phyloP scores from a whole-genome alignment of 108 stramenopile genomes.

The Cyclotella baltica region DNA sequence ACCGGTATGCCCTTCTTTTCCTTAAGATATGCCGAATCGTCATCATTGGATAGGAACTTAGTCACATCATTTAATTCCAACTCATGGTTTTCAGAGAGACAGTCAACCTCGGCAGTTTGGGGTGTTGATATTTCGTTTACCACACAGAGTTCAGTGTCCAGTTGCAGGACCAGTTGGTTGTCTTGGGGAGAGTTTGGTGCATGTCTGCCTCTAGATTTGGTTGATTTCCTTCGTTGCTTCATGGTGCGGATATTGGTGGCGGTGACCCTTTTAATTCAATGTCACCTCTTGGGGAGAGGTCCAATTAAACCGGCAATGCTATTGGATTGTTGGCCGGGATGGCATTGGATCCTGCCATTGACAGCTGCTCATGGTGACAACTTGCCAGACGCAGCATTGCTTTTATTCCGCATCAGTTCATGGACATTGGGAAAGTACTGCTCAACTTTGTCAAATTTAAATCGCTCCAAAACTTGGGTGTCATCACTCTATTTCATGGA shows the following conservation, averaged over 20 bases:
- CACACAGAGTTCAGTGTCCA: not conserved
- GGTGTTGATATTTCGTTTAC: not conserved
- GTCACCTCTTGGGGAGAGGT: no score
- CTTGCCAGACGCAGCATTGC: no score
- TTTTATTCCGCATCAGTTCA: no score
- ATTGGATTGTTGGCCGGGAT: no score
- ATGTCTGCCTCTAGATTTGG: not conserved
- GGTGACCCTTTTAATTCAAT: not conserved
- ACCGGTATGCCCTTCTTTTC: not conserved
- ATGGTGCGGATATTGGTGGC: not conserved
- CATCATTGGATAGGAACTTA: not conserved
- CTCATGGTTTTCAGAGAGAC: not conserved
- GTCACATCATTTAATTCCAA: constrained; percentile 1
- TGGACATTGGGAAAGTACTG: no score
- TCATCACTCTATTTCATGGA: not conserved
- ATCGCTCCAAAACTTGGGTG: not conserved
- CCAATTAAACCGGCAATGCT: no score
- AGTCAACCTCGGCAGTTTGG: not conserved
- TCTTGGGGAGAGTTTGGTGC: not conserved
- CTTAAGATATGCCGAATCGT: not conserved
- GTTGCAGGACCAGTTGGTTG: not conserved
- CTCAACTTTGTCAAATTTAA: no score
- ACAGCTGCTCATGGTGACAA: no score
- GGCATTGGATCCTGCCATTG: no score
- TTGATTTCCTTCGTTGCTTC: not conserved